Conservation (phyloP, 1,284 basidiomycete species). For the Termitomyces sp. region DNA sequence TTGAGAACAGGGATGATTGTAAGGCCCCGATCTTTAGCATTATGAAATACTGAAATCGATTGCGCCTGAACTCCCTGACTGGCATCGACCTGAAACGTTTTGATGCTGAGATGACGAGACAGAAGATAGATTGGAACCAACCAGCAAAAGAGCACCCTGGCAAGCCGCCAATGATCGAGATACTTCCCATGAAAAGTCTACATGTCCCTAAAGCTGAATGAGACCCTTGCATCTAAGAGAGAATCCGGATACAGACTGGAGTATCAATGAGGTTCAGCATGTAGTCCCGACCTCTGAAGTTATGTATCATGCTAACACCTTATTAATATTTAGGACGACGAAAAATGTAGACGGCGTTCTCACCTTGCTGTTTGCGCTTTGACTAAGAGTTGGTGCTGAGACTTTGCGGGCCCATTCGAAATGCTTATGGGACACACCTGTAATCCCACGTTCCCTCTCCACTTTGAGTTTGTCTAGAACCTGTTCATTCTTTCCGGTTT, state of each 20-base stretch:
- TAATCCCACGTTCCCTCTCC: constrained; percentile 91
- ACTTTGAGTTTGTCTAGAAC: constrained; percentile 97
- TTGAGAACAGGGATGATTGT: constrained; percentile 92
- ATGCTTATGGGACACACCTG: constrained; percentile 46
- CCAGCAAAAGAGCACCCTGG: constrained; percentile 87
- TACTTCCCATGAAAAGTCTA: constrained; percentile 97
- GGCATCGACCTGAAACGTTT: constrained; percentile 67
- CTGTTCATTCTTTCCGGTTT: constrained; percentile 72
- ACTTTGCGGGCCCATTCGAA: background rate
- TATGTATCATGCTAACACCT: constrained; percentile 70
- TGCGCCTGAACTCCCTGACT: constrained; percentile 98
- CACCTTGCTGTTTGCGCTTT: constrained; percentile 90
- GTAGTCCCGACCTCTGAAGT: constrained; percentile 49
- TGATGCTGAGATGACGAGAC: background rate
- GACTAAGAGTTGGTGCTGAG: constrained; percentile 37
- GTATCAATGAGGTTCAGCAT: constrained; percentile 97
- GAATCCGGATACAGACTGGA: constrained; percentile 49
- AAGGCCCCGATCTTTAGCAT: constrained; percentile 78
- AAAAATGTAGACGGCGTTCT: constrained; percentile 3
- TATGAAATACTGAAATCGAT: constrained; percentile 91
- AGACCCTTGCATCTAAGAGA: background rate
- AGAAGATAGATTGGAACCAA: constrained; percentile 32
- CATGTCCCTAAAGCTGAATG: constrained; percentile 66
- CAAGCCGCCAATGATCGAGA: constrained; percentile 89
- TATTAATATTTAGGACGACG: constrained; percentile 9